Conservation (phyloP, 2,329 filamentous ascomycete genomes). For the Xylaria multiplex region DNA sequence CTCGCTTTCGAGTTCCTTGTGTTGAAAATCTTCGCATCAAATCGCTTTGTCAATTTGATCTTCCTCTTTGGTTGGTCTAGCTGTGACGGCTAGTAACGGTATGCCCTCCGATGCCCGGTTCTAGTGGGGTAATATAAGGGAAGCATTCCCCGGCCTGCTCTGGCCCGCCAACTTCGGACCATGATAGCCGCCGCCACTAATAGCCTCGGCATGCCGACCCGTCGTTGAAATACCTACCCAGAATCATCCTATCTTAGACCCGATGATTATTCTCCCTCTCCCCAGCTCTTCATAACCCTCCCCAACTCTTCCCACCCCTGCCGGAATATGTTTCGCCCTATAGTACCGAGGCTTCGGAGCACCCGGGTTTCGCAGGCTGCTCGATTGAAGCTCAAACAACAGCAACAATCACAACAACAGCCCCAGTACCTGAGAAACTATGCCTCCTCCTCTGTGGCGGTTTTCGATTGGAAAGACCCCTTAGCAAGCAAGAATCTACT, state of each 20-base stretch:
- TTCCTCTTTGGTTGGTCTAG: too few relatives aligned
- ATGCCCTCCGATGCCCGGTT: slow-evolving; percentile 22
- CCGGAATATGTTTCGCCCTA: slow-evolving; percentile 43
- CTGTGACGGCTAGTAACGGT: background rate
- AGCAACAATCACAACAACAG: slow-evolving; percentile 29
- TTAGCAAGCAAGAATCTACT: slow-evolving; percentile 77
- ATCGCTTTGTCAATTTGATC: too few relatives aligned
- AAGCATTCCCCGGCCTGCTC: background rate
- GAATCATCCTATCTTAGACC: background rate
- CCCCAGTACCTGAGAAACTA: slow-evolving; percentile 39
- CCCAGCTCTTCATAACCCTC: background rate
- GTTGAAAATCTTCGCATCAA: too few relatives aligned
- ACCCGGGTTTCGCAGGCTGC: slow-evolving; percentile 31
- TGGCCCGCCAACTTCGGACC: slow-evolving; percentile 2
- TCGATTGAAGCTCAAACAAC: slow-evolving; percentile 32
- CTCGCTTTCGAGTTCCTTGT: too few relatives aligned
- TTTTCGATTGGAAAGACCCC: slow-evolving; percentile 93
- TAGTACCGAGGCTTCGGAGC: slow-evolving; percentile 39
- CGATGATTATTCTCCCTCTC: background rate
- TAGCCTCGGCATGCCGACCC: slow-evolving; percentile 8
- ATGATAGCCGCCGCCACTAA: background rate
- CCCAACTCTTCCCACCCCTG: slow-evolving; percentile 8
- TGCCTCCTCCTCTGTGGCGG: slow-evolving; percentile 46
- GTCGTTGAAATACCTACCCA: background rate
- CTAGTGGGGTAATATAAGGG: background rate